Conservation (phyloP, 208 protist species). For the Crithidia mellificae region DNA sequence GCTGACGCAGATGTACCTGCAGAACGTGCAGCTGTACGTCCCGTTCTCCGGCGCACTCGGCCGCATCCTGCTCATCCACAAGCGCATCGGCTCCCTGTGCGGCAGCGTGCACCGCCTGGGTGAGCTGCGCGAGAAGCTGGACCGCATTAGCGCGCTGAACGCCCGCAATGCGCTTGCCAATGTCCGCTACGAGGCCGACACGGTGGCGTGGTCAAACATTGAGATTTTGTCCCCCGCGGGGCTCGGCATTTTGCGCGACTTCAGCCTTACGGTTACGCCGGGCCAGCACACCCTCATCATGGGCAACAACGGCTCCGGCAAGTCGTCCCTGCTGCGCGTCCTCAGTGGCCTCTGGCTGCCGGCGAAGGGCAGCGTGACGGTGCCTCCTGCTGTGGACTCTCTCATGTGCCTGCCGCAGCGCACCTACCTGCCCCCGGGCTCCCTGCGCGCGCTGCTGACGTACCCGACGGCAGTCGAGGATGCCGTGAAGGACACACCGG, state of each 20-base stretch:
- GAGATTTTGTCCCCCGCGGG: constrained; percentile 60
- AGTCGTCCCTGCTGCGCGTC: constrained; percentile 78
- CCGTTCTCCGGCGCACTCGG: constrained; percentile 72
- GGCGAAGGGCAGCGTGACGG: constrained; percentile 48
- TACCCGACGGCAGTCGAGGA: constrained; percentile 60
- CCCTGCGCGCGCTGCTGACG: constrained; percentile 77
- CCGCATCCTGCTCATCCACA: constrained; percentile 74
- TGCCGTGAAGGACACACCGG: constrained; percentile 16
- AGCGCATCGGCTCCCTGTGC: constrained; percentile 73
- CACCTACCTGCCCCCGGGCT: constrained; percentile 79
- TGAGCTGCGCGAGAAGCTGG: constrained; percentile 74
- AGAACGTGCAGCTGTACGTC: constrained; percentile 77
- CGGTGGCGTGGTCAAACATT: constrained; percentile 57
- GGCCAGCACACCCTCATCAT: constrained; percentile 78
- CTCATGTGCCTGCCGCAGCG: constrained; percentile 79
- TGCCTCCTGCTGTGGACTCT: constrained; percentile 29
- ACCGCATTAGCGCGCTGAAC: constrained; percentile 32
- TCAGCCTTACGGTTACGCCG: constrained; percentile 53
- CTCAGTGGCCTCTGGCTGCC: constrained; percentile 79
- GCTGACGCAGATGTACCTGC: constrained; percentile 70
- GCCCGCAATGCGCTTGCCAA: constrained; percentile 19
- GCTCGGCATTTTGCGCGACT: constrained; percentile 52
- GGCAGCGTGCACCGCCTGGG: constrained; percentile 80
- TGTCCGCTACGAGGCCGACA: constrained; percentile 25
- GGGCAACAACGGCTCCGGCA: constrained; percentile 90